A percentile compares a stretch with the other conserved stretches of the same genome.
phyloP scores from a whole-genome alignment of 768 basidiomycete species.

The Mycena crocata region DNA sequence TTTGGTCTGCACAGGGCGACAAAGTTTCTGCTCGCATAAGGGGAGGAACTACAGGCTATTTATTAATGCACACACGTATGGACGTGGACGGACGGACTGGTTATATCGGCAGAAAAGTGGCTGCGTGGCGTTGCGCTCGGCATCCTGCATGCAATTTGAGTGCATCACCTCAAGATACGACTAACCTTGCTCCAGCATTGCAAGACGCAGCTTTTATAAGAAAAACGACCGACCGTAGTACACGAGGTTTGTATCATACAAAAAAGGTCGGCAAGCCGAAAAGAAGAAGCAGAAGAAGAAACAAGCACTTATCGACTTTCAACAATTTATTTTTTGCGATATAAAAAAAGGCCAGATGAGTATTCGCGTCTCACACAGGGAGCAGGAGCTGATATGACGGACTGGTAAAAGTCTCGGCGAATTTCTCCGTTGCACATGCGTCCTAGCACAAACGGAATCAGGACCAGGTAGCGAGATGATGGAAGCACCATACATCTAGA shows the following conservation, averaged over 20 bases:
- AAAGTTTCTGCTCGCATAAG: too few relatives aligned
- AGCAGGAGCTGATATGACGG: conserved; percentile 43
- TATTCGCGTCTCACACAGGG: conserved; percentile 23
- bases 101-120: not conserved
- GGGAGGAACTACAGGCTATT: conserved; percentile 25
- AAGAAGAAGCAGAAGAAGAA: conserved; percentile 8
- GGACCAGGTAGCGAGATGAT: not conserved
- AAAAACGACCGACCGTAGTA: conserved; percentile 35
- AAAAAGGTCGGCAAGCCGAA: conserved; percentile 9
- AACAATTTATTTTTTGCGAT: conserved; percentile 16
- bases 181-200: conserved; percentile 24
- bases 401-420: conserved; percentile 41
- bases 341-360: conserved; percentile 33
- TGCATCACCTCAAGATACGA: conserved; percentile 23
- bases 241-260: conserved; percentile 33
- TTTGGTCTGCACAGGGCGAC: too few relatives aligned
- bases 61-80: conserved; percentile 25
- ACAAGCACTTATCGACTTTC: conserved; percentile 30
- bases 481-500: conserved; percentile 50
- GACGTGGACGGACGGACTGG: conserved; percentile 29
- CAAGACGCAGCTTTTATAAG: conserved; percentile 16
- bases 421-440: conserved; percentile 7
- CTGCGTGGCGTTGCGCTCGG: not conserved
- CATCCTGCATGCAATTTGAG: conserved; percentile 25
- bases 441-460: conserved; percentile 11